These are phyloP conservation scores for Vanilla planifolia DNA, from an alignment of 106 monocot species.

Conservation along the genomic window DNA sequence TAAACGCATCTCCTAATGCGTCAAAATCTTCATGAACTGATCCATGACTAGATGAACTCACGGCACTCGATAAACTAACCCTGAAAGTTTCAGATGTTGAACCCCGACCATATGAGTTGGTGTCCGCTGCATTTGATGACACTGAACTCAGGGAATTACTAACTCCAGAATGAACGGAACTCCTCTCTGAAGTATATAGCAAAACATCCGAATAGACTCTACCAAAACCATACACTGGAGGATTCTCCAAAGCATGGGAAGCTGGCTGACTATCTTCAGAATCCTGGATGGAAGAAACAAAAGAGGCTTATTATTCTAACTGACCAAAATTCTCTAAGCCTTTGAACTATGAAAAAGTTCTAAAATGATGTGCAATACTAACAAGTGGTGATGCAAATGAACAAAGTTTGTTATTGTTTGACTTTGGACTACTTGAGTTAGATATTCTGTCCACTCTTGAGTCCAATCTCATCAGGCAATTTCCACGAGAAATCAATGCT, in stretches of 20 bases:
- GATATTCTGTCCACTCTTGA: slow-evolving; percentile 33
- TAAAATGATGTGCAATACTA: slow-evolving; percentile 8
- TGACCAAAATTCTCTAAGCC: neutral
- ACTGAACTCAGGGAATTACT: slow-evolving; percentile 29
- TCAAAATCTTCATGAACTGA: slow-evolving; percentile 52
- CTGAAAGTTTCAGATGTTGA: slow-evolving; percentile 42
- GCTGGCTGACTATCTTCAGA: slow-evolving; percentile 20
- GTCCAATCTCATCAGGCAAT: slow-evolving; percentile 21
- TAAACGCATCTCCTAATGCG: slow-evolving; percentile 51
- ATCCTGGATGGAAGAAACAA: slow-evolving; percentile 29
- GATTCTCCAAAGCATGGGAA: slow-evolving; percentile 22
- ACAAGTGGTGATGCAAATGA: slow-evolving; percentile 14
- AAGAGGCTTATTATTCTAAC: neutral
- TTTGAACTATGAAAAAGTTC: neutral
- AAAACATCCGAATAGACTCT: slow-evolving; percentile 48
- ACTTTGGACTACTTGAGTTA: slow-evolving; percentile 22
- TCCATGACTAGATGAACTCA: slow-evolving; percentile 60
- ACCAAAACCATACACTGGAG: slow-evolving; percentile 33
- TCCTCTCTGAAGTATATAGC: slow-evolving; percentile 37
- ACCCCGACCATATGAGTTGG: slow-evolving; percentile 27
- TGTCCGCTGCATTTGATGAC: slow-evolving; percentile 38
- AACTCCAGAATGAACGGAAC: slow-evolving; percentile 17
- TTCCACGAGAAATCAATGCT: slow-evolving; percentile 39
- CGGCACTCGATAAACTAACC: slow-evolving; percentile 50
- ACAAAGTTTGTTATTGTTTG: slow-evolving; percentile 18